These are phyloP conservation scores for Amanita polypyramis DNA, from an alignment of 768 basidiomycete genomes.

Conservation along the genomic window DNA sequence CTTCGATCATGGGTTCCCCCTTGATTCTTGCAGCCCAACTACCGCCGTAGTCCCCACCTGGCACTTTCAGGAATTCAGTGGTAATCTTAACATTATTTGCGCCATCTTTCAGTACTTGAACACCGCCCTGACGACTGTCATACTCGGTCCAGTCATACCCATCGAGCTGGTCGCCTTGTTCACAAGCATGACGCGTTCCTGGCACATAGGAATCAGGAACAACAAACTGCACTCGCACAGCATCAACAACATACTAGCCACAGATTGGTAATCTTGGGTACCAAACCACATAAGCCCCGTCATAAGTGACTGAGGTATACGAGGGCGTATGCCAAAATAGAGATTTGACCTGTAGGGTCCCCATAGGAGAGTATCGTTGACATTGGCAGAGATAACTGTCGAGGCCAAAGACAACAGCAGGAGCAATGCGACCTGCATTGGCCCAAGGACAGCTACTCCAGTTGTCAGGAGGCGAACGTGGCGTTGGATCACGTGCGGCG, in stretches of 20 bases:
- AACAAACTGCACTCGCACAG: conserved; percentile 5
- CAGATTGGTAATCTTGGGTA: conserved; percentile 71
- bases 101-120: conserved; percentile 74
- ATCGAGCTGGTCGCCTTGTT: conserved; percentile 74
- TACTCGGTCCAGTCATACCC: conserved; percentile 84
- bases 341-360: conserved; percentile 85
- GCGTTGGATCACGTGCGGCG: conserved; percentile 3
- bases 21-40: conserved; percentile 84
- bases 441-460: background rate
- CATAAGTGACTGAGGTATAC: conserved; percentile 81
- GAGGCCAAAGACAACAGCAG: conserved; percentile 35
- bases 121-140: conserved; percentile 77
- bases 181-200: conserved; percentile 82
- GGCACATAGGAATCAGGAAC: conserved; percentile 7
- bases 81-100: conserved; percentile 79
- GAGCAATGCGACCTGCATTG: background rate
- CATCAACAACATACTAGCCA: conserved; percentile 36
- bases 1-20: conserved; percentile 61
- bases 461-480: background rate
- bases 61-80: conserved; percentile 79
- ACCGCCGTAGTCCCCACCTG: conserved; percentile 73
- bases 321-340: conserved; percentile 89
- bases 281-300: conserved; percentile 95
- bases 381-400: conserved; percentile 23
- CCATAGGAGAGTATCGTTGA: conserved; percentile 63